phyloP scores from a whole-genome alignment of 768 basidiomycete genomes.

The Auriscalpium vulgare region DNA sequence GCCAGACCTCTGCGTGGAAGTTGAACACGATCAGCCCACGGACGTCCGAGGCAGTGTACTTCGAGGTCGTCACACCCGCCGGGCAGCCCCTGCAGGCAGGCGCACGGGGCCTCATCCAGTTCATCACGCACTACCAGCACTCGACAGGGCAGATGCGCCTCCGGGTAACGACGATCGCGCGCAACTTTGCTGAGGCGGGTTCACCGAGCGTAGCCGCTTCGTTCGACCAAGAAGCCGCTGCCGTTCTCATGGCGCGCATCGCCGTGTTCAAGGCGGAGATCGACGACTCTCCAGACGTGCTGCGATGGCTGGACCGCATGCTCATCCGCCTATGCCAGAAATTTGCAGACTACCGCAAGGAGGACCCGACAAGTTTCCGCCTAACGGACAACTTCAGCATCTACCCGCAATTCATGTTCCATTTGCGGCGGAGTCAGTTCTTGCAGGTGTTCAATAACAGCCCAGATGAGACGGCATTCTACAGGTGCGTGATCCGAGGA shows the following conservation, averaged over 20 bases:
- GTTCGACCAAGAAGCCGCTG: conserved; percentile 97
- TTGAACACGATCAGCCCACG: conserved; percentile 84
- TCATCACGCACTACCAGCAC: conserved; percentile 98
- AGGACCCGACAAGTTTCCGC: conserved; percentile 91
- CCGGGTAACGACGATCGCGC: conserved; percentile 96
- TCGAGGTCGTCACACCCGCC: conserved; percentile 96
- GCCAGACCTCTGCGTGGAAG: conserved; percentile 98
- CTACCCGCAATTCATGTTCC: conserved; percentile 99
- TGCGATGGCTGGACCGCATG: conserved; percentile 98
- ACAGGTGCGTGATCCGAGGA: conserved; percentile 44
- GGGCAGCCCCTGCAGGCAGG: conserved; percentile 87
- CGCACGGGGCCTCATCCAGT: conserved; percentile 92
- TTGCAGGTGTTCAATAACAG: conserved; percentile 99
- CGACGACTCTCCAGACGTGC: conserved; percentile 93
- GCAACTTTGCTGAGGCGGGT: conserved; percentile 97
- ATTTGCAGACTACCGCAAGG: conserved; percentile 97
- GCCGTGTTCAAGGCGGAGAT: conserved; percentile 99
- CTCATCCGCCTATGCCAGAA: conserved; percentile 97
- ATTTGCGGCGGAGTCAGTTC: conserved; percentile 93
- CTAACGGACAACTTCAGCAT: conserved; percentile 95
- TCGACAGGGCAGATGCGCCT: conserved; percentile 90
- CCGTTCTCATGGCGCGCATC: conserved; percentile 97
- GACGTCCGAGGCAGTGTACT: conserved; percentile 89
- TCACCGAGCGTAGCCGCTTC: conserved; percentile 87
- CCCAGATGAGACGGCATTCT: conserved; percentile 99